Evolutionary conservation across 495 filamentous ascomycete species (phyloP).

Genomic region (Tricharina praecox): DNA sequence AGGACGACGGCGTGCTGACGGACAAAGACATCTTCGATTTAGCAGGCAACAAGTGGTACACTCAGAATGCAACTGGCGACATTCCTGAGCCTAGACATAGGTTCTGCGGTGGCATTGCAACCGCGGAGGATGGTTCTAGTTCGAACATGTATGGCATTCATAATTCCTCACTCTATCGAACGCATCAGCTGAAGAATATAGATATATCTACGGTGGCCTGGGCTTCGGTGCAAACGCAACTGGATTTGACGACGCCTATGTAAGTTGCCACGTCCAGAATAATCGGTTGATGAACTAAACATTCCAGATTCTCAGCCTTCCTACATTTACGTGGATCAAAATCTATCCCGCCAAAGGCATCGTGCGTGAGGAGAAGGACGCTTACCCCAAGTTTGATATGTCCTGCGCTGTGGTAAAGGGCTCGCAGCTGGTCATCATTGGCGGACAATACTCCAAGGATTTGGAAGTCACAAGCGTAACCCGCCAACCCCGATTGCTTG

Average conservation of each 20-base stretch:
- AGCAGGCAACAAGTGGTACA: slow-evolving; percentile 37
- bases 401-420: slow-evolving; percentile 17
- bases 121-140: slow-evolving; percentile 37
- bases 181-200: too few relatives aligned
- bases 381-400: slow-evolving; percentile 14
- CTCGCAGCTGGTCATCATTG: slow-evolving; percentile 20
- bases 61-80: slow-evolving; percentile 34
- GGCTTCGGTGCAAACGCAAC: slow-evolving; percentile 1
- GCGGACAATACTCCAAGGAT: slow-evolving; percentile 7
- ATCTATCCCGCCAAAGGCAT: slow-evolving; percentile 5
- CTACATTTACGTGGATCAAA: slow-evolving; percentile 37
- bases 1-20: too few relatives aligned
- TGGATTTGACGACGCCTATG: slow-evolving; percentile 37
- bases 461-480: slow-evolving; percentile 1
- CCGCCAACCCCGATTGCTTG: too few relatives aligned
- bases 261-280: too few relatives aligned
- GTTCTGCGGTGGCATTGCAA: slow-evolving; percentile 39
- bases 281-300: too few relatives aligned
- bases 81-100: slow-evolving; percentile 32
- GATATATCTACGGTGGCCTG: slow-evolving; percentile 38
- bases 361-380: background rate
- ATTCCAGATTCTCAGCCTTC: slow-evolving; percentile 39
- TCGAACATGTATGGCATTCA: slow-evolving; percentile 32
- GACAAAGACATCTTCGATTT: slow-evolving; percentile 35
- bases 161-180: slow-evolving; percentile 26